A percentile compares a stretch with the other conserved stretches of the same genome.
These are phyloP conservation scores for Globisporangium mamillatum DNA, from an alignment of 352 stramenopile species.

Conservation along the genomic window DNA sequence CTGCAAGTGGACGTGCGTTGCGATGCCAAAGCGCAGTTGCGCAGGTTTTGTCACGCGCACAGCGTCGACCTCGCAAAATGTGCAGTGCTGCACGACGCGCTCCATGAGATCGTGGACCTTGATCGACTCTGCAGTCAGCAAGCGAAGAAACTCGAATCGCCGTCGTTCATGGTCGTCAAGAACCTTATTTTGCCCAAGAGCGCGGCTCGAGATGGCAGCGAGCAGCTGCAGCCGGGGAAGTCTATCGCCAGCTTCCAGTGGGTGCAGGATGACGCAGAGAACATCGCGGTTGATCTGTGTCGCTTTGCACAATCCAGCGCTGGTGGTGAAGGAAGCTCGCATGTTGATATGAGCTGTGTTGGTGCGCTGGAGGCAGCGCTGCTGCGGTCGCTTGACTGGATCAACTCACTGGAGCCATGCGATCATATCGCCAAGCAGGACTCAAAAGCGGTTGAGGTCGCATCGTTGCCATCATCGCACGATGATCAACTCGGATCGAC, in stretches of 20 bases:
- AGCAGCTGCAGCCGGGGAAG: not conserved
- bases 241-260: conserved; percentile 21
- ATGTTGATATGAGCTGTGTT: conserved; percentile 15
- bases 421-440: conserved; percentile 2
- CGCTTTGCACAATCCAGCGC: conserved; percentile 20
- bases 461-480: not conserved
- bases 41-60: conserved; percentile 41
- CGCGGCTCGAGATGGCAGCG: not conserved
- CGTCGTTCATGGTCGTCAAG: conserved; percentile 42
- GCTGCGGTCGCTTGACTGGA: conserved; percentile 35
- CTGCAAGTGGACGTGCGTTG: conserved; percentile 31
- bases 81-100: conserved; percentile 20
- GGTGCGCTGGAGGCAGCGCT: conserved; percentile 23
- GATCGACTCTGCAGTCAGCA: conserved; percentile 23
- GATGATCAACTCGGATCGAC: not conserved
- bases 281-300: conserved; percentile 48
- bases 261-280: conserved; percentile 30
- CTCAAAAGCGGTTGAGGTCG: not conserved
- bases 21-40: conserved; percentile 28
- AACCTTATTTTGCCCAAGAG: conserved; percentile 24
- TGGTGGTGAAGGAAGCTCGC: not conserved
- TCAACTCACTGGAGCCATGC: conserved; percentile 30
- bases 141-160: conserved; percentile 4
- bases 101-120: conserved; percentile 32
- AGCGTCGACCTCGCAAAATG: conserved; percentile 25